These are phyloP conservation scores for Phaeolepiota aurea DNA, from an alignment of 768 basidiomycete genomes.

Conservation along the genomic window DNA sequence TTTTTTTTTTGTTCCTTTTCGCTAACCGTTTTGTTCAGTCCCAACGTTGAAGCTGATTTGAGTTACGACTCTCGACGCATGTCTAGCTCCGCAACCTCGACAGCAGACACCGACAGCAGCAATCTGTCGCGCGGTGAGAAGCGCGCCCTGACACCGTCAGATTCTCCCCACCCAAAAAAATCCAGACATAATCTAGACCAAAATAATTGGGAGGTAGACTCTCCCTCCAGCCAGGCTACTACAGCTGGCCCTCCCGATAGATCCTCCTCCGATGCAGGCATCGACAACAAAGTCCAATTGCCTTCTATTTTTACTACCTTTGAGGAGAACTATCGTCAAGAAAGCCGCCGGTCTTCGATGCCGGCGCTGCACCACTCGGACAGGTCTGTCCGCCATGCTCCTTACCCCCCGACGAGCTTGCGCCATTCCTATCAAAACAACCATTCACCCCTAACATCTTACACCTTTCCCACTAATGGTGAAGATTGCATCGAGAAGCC, in stretches of 20 bases:
- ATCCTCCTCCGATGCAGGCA: conserved; percentile 27
- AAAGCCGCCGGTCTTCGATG: conserved; percentile 55
- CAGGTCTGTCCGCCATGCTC: conserved; percentile 43
- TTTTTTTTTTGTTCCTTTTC: conserved; percentile 8
- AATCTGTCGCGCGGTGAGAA: conserved; percentile 54
- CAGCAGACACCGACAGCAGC: conserved; percentile 59
- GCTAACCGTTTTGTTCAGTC: conserved; percentile 16
- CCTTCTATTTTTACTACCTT: conserved; percentile 70
- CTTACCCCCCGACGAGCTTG: conserved; percentile 42
- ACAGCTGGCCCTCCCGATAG: conserved; percentile 25
- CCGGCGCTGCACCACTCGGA: conserved; percentile 52
- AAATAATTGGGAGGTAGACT: conserved; percentile 24
- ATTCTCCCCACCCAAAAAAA: conserved; percentile 48
- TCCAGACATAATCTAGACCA: conserved; percentile 27
- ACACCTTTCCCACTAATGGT: conserved; percentile 48
- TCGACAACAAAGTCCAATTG: conserved; percentile 55
- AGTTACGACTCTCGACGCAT: conserved; percentile 64
- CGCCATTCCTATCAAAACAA: conserved; percentile 41
- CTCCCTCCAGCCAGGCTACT: conserved; percentile 14
- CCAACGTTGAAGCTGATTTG: conserved; percentile 33
- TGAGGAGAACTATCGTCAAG: conserved; percentile 49
- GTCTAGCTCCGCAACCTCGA: conserved; percentile 69
- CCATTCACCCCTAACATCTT: conserved; percentile 36
- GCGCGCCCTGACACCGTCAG: conserved; percentile 44
- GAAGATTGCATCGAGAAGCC: conserved; percentile 29